Evolutionary conservation across 192 early-diverging fungal genomes (phyloP).

Genomic region (Haplosporangium gracile): DNA sequence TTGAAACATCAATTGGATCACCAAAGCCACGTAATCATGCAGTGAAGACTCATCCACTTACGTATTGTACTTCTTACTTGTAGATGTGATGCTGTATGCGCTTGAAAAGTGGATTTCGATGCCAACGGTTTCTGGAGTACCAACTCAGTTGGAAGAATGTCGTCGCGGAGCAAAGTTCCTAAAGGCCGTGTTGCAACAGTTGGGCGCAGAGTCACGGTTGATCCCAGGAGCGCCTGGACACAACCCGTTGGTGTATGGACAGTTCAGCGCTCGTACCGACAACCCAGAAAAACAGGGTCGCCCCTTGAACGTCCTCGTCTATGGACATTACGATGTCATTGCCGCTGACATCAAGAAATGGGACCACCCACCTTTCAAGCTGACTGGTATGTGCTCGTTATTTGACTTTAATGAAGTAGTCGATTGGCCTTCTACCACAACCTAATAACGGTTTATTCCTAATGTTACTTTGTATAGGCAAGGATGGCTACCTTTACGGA

Average conservation of each 20-base stretch:
- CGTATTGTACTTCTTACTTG: background rate
- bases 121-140: slow-evolving; percentile 75
- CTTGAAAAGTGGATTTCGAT: slow-evolving; percentile 79
- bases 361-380: slow-evolving; percentile 73
- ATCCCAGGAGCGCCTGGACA: slow-evolving; percentile 70
- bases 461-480: slow-evolving; percentile 35
- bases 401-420: background rate
- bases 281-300: slow-evolving; percentile 2
- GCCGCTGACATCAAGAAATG: slow-evolving; percentile 76
- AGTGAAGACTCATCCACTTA: background rate
- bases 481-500: slow-evolving; percentile 81
- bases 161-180: slow-evolving; percentile 80
- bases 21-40: background rate
- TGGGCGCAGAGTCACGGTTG: slow-evolving; percentile 73
- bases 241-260: slow-evolving; percentile 80
- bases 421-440: background rate
- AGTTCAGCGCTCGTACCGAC: slow-evolving; percentile 39
- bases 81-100: slow-evolving; percentile 70
- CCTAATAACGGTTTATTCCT: background rate
- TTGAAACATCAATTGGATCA: background rate
- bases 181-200: slow-evolving; percentile 72
- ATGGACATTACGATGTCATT: slow-evolving; percentile 90
- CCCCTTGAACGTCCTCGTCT: slow-evolving; percentile 69
- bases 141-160: slow-evolving; percentile 79
- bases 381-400: slow-evolving; percentile 59